Percentiles rank a stretch among this genome's conserved stretches.
These are phyloP conservation scores for Meyerozyma carpophila DNA, from an alignment of 1,139 yeast species.

Conservation along the genomic window DNA sequence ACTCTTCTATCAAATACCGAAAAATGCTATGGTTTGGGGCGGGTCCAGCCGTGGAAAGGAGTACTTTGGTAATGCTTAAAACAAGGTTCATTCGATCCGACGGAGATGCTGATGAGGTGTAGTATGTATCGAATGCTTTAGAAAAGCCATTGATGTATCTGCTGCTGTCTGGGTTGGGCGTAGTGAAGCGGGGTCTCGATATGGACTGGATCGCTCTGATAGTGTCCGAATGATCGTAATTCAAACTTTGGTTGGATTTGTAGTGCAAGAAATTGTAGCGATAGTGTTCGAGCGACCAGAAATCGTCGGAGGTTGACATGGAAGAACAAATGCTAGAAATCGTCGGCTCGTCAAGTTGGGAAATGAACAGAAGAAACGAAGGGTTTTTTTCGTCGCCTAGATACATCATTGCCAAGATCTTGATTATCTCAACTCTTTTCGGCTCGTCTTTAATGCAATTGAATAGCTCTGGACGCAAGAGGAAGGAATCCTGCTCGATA, in stretches of 20 bases:
- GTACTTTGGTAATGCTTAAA: conserved; percentile 12
- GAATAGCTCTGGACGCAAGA: conserved; percentile 13
- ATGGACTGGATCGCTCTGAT: conserved; percentile 11
- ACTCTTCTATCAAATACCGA: conserved; percentile 20
- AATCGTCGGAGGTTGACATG: conserved; percentile 5
- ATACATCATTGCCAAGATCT: conserved; percentile 11
- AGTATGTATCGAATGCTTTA: conserved; percentile 8
- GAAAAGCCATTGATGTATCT: conserved; percentile 17
- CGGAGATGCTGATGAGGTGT: conserved; percentile 4
- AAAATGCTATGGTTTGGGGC: conserved; percentile 24
- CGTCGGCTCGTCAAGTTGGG: neutral
- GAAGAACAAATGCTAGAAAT: neutral
- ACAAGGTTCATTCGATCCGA: conserved; percentile 12
- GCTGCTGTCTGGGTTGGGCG: conserved; percentile 11
- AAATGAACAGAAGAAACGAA: neutral
- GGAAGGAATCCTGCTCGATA: conserved; percentile 6
- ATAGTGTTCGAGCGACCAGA: conserved; percentile 17
- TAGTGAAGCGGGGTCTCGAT: conserved; percentile 13
- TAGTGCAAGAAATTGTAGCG: conserved; percentile 19
- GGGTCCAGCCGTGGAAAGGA: conserved; percentile 13
- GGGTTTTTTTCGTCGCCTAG: conserved; percentile 6
- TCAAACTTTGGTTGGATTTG: conserved; percentile 30
- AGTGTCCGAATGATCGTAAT: conserved; percentile 25
- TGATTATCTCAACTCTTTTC: conserved; percentile 13
- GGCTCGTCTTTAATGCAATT: conserved; percentile 11